phyloP scores from a whole-genome alignment of 176 grass and related monocot species.

The Eremochloa ophiuroides region DNA sequence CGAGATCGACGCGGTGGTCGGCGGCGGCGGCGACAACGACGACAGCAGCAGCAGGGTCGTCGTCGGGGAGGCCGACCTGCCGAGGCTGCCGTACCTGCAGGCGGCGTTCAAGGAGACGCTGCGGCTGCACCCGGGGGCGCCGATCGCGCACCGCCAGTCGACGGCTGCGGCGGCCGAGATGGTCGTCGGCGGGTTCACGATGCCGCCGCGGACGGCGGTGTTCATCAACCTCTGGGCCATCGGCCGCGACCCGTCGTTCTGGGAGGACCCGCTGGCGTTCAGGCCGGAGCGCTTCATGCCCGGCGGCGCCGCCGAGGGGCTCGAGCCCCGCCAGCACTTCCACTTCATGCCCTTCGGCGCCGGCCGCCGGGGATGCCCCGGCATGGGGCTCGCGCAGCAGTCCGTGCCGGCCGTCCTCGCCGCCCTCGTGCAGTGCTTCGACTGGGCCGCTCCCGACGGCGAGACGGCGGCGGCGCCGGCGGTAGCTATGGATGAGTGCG shows the following conservation, averaged over 20 bases:
- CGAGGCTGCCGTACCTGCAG: slow-evolving; percentile 59
- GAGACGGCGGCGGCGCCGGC: background rate
- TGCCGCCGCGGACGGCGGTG: slow-evolving; percentile 43
- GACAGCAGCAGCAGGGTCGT: slow-evolving; percentile 36
- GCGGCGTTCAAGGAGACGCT: slow-evolving; percentile 69
- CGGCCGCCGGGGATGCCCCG: slow-evolving; percentile 55
- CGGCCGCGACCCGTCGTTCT: slow-evolving; percentile 47
- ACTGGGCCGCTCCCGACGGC: slow-evolving; percentile 24
- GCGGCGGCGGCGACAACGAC: too few species aligned
- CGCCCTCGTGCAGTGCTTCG: slow-evolving; percentile 65
- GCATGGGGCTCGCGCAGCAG: slow-evolving; percentile 49
- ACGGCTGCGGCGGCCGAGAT: slow-evolving; percentile 29
- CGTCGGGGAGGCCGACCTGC: slow-evolving; percentile 51
- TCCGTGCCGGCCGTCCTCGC: slow-evolving; percentile 42
- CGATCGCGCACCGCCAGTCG: slow-evolving; percentile 40
- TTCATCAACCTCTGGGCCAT: slow-evolving; percentile 72
- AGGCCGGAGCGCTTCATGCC: slow-evolving; percentile 59
- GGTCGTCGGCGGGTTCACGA: slow-evolving; percentile 4
- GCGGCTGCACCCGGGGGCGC: slow-evolving; percentile 40
- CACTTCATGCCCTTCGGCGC: slow-evolving; percentile 70
- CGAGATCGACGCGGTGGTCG: slow-evolving; percentile 65
- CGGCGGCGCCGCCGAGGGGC: background rate
- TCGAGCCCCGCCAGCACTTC: slow-evolving; percentile 51
- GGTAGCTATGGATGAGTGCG: slow-evolving; percentile 61
- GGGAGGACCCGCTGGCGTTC: slow-evolving; percentile 62